These are phyloP conservation scores for Monosporozyma servazzii DNA, from an alignment of 805 yeast genomes.

Conservation along the genomic window DNA sequence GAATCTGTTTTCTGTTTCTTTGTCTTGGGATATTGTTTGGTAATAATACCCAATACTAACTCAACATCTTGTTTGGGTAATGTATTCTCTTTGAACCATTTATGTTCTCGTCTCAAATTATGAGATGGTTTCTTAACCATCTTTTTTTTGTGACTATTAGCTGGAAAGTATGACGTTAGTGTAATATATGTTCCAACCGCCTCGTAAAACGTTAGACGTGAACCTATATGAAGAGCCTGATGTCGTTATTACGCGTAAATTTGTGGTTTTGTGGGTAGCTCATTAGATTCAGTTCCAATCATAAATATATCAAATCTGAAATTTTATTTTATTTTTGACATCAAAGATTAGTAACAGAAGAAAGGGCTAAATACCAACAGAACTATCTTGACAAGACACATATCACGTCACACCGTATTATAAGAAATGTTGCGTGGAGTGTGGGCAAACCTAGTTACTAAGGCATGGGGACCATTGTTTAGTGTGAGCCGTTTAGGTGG, in stretches of 20 bases:
- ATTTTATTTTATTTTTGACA: not conserved
- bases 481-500: not conserved
- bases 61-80: slow-evolving; percentile 14
- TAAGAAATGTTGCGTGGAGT: not conserved
- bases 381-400: not conserved
- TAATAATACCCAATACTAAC: slow-evolving; percentile 11
- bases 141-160: not conserved
- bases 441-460: not conserved
- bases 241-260: not conserved
- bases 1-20: not conserved
- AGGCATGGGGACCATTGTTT: not conserved
- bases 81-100: slow-evolving; percentile 24
- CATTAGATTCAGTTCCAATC: not conserved
- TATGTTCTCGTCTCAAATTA: slow-evolving; percentile 27
- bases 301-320: not conserved
- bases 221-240: not conserved
- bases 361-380: not conserved
- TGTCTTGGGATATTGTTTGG: slow-evolving; percentile 6
- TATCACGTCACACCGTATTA: not conserved
- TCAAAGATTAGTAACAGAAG: not conserved
- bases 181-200: not conserved
- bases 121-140: slow-evolving; percentile 29
- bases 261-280: not conserved
- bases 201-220: not conserved
- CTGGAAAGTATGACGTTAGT: not conserved